phyloP scores from a whole-genome alignment of 805 yeast species.

The Blastobotrys robertii region DNA sequence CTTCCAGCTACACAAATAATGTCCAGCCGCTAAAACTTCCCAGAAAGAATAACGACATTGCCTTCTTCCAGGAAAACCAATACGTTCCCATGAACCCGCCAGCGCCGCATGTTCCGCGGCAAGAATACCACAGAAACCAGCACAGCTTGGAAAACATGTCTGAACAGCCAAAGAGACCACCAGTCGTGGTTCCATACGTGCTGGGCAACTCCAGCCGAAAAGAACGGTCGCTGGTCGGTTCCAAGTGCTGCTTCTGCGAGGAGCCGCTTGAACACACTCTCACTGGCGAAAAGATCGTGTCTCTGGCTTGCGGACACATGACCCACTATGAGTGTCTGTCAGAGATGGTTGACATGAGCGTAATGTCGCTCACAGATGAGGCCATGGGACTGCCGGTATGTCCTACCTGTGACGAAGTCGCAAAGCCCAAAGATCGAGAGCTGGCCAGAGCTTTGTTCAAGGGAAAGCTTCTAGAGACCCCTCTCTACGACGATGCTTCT shows the following conservation, averaged over 20 bases:
- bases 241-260: constrained; percentile 16
- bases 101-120: too few species aligned
- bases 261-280: constrained; percentile 13
- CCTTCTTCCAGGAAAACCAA: too few species aligned
- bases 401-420: constrained; percentile 12
- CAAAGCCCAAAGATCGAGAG: constrained; percentile 7
- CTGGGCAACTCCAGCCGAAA: not conserved
- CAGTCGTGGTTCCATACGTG: constrained; percentile 1
- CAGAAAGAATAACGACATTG: too few species aligned
- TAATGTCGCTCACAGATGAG: constrained; percentile 3
- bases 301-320: constrained; percentile 12
- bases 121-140: too few species aligned
- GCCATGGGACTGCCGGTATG: constrained; percentile 11
- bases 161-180: not conserved
- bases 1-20: too few species aligned
- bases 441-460: constrained; percentile 9
- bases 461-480: constrained; percentile 2
- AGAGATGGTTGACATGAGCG: constrained; percentile 6
- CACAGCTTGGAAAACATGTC: not conserved
- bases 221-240: constrained; percentile 1
- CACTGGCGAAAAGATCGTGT: constrained; percentile 11
- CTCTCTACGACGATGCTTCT: not conserved
- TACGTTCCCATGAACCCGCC: too few species aligned
- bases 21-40: too few species aligned
- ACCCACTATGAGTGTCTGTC: constrained; percentile 14